Evolutionary conservation across 768 basidiomycete species (phyloP).

Genomic region (Russula griseocarnosa): DNA sequence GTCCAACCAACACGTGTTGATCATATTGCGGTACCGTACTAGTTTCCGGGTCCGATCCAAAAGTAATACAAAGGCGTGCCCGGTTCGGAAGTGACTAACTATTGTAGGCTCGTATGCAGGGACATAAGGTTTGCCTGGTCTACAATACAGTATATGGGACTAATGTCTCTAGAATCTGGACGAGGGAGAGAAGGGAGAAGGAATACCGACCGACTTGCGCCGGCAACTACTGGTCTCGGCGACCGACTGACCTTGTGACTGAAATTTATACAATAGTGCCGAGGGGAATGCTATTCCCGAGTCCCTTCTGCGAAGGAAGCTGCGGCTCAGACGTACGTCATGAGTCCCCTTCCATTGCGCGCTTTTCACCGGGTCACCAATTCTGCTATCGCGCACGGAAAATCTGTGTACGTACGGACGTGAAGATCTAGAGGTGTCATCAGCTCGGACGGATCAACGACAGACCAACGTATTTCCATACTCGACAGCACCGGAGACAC

Average conservation of each 20-base stretch:
- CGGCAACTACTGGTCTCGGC: no score
- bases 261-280: no score
- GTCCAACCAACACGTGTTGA: no score
- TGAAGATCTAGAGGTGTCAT: neutral
- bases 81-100: neutral
- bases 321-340: neutral
- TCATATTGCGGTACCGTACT: no score
- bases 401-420: neutral
- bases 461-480: neutral
- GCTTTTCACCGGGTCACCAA: conserved; percentile 16
- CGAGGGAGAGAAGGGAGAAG: no score
- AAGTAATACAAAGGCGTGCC: neutral
- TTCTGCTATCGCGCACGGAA: conserved; percentile 15
- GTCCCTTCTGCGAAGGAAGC: no score
- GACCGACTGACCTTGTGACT: no score
- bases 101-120: neutral
- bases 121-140: neutral
- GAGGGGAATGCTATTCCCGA: no score
- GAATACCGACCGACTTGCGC: no score
- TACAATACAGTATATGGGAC: no score
- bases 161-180: no score
- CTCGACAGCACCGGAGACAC: conserved; percentile 5
- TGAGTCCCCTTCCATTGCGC: conserved; percentile 9
- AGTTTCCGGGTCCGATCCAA: no score
- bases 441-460: neutral